Percentiles rank a stretch among this genome's conserved stretches.
Conservation (phyloP, 371 early-diverging fungal genomes). For the Circinella umbellata region DNA sequence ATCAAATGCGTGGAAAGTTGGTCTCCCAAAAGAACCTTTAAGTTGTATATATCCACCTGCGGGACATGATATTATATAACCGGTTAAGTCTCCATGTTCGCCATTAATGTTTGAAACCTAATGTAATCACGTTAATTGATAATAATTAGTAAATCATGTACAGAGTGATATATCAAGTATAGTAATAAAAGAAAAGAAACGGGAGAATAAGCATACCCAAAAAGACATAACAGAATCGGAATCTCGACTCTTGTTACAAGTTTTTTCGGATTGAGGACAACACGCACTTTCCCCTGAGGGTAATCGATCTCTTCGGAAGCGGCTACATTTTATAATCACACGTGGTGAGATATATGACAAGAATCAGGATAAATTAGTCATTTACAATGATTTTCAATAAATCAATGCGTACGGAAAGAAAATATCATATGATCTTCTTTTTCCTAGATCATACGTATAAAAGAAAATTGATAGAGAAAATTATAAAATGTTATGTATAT, state of each 20-base stretch:
- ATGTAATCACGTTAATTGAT: background rate
- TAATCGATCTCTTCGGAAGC: background rate
- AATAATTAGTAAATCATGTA: no score
- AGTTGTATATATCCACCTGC: slow-evolving; percentile 6
- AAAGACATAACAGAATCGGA: background rate
- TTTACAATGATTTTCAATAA: no score
- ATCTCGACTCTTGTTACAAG: background rate
- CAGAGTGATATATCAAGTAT: no score
- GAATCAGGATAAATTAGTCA: no score
- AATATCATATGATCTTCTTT: no score
- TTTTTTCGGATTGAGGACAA: background rate
- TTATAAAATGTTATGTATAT: background rate
- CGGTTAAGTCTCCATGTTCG: background rate
- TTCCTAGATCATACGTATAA: no score
- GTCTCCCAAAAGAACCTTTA: background rate
- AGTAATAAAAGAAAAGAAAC: no score
- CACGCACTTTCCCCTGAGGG: background rate
- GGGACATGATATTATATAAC: slow-evolving; percentile 2
- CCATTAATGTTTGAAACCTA: background rate
- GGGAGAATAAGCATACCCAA: background rate
- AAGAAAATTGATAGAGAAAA: no score
- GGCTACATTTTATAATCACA: background rate
- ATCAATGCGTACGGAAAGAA: no score
- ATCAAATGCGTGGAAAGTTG: background rate
- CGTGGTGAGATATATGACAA: no score